phyloP scores from a whole-genome alignment of 441 rosid species.

The Manihot esculenta region DNA sequence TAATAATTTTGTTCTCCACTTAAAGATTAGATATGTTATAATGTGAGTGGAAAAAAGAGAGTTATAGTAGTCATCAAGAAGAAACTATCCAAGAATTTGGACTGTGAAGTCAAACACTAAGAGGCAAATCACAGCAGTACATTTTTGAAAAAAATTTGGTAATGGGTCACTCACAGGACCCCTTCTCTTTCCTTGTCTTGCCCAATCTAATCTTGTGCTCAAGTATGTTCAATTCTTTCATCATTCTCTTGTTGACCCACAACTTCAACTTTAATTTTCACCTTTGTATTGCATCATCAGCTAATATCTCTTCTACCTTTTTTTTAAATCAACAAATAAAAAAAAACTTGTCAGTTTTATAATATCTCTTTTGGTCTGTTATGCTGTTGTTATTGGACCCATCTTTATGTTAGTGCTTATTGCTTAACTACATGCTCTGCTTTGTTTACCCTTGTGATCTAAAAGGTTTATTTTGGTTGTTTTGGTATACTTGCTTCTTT shows the following conservation, averaged over 20 bases:
- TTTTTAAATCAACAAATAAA: too few species aligned
- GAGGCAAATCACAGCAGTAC: background rate
- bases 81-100: constrained; percentile 3
- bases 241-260: constrained; percentile 58
- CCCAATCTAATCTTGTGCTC: constrained; percentile 30
- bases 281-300: constrained; percentile 28
- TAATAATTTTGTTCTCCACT: constrained; percentile 67
- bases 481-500: background rate
- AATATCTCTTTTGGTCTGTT: constrained; percentile 9
- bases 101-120: constrained; percentile 31
- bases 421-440: background rate
- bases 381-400: background rate
- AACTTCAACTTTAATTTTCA: constrained; percentile 19
- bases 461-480: background rate
- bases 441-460: background rate
- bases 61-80: background rate
- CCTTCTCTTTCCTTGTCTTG: constrained; percentile 15
- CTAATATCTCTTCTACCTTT: constrained; percentile 12
- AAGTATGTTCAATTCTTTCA: constrained; percentile 60
- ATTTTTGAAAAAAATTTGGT: background rate
- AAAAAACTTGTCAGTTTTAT: constrained; percentile 6
- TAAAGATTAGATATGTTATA: constrained; percentile 13
- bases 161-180: constrained; percentile 3
- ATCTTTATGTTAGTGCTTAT: background rate
- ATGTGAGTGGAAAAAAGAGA: constrained; percentile 11